Evolutionary conservation across 176 grass and related monocot genomes (phyloP).

Genomic region (Eleusine coracana): DNA sequence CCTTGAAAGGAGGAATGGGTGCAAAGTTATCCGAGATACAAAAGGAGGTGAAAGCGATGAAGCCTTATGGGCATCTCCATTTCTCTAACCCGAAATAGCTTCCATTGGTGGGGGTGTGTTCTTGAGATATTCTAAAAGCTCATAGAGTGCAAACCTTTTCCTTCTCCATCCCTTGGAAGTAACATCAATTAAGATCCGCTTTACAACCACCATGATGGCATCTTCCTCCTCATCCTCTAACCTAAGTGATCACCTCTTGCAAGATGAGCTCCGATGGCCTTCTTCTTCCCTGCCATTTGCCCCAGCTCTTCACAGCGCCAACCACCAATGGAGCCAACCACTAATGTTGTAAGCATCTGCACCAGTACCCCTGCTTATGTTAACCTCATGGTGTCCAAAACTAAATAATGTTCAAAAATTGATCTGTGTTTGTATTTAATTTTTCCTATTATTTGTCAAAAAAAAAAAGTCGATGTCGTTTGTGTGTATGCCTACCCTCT

Average conservation of each 20-base stretch:
- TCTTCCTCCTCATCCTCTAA: conserved; percentile 55
- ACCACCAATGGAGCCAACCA: conserved; percentile 34
- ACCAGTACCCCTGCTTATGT: background rate
- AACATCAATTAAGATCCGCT: conserved; percentile 52
- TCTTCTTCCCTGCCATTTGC: conserved; percentile 35
- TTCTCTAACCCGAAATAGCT: conserved; percentile 43
- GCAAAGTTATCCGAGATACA: conserved; percentile 50
- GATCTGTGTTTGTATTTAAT: background rate
- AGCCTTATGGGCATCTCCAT: conserved; percentile 53
- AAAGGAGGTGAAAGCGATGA: conserved; percentile 36
- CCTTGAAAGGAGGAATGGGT: conserved; percentile 38
- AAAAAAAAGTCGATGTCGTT: background rate
- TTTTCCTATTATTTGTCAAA: background rate
- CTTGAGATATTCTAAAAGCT: conserved; percentile 53
- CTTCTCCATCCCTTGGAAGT: conserved; percentile 42
- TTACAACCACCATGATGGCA: conserved; percentile 61
- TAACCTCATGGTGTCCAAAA: background rate
- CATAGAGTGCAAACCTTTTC: conserved; percentile 32
- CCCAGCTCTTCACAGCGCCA: conserved; percentile 23
- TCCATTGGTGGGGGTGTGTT: conserved; percentile 50
- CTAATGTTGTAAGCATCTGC: conserved; percentile 40
- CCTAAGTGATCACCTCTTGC: conserved; percentile 41
- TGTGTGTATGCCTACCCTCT: conserved; percentile 13
- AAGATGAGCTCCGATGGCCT: conserved; percentile 56
- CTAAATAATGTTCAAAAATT: background rate